Percentiles rank a stretch among this genome's conserved stretches.
Evolutionary conservation across 2,329 filamentous ascomycete species (phyloP).

Genomic region (Phyllosticta citrichinensis): DNA sequence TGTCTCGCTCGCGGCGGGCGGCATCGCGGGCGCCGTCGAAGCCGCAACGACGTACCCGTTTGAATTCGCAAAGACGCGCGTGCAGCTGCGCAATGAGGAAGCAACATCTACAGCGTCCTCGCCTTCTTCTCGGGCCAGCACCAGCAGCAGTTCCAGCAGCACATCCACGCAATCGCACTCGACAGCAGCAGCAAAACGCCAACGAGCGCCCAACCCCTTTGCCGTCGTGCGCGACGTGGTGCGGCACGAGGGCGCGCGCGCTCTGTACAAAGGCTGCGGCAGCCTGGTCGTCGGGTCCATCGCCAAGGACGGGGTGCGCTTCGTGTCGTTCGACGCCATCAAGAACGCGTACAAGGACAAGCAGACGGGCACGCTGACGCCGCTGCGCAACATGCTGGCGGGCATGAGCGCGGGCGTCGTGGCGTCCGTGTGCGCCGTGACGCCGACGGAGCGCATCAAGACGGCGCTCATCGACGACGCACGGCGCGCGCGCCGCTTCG

Average conservation of each 20-base stretch:
- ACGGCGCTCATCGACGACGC: constrained; percentile 58
- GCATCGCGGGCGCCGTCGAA: constrained; percentile 30
- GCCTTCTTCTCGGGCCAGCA: background rate
- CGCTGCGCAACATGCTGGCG: constrained; percentile 79
- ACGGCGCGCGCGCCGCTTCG: constrained; percentile 38
- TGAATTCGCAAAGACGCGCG: constrained; percentile 57
- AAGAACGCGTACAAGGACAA: constrained; percentile 47
- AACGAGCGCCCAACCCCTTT: constrained; percentile 41
- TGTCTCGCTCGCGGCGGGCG: constrained; percentile 28
- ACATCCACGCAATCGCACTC: background rate
- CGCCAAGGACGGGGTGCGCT: constrained; percentile 56
- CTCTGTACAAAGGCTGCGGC: constrained; percentile 54
- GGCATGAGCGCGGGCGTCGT: constrained; percentile 89
- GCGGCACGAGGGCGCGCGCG: constrained; percentile 44
- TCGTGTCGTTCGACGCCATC: constrained; percentile 56
- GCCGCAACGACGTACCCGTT: constrained; percentile 45
- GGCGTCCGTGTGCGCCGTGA: constrained; percentile 71
- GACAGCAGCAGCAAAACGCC: constrained; percentile 21
- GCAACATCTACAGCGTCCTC: constrained; percentile 28
- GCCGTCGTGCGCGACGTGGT: constrained; percentile 46
- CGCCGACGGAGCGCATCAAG: constrained; percentile 58
- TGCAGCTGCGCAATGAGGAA: constrained; percentile 42
- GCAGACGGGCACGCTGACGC: constrained; percentile 58
- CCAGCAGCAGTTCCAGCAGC: background rate
- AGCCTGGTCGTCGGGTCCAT: constrained; percentile 51